Evolutionary conservation across 2,329 filamentous ascomycete genomes (phyloP).

Genomic region (Colletotrichum nymphaeae): DNA sequence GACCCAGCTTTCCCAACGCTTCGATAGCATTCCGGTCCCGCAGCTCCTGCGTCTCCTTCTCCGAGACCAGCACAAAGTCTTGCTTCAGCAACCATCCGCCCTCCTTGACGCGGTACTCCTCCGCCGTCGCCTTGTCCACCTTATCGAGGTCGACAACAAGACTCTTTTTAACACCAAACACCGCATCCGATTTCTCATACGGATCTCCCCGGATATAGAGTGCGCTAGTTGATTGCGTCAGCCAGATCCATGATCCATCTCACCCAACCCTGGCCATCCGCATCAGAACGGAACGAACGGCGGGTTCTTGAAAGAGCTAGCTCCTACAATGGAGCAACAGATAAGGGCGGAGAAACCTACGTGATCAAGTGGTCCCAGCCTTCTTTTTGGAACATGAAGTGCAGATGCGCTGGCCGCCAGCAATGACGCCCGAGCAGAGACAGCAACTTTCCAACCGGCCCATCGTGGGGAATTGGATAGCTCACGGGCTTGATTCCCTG

Average conservation of each 20-base stretch:
- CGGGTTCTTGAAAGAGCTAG: background rate
- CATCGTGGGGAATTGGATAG: conserved; percentile 87
- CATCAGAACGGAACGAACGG: background rate
- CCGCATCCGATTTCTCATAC: conserved; percentile 85
- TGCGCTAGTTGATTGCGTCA: conserved; percentile 60
- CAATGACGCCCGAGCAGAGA: conserved; percentile 76
- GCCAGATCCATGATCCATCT: background rate
- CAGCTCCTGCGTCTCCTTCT: conserved; percentile 75
- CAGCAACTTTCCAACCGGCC: conserved; percentile 82
- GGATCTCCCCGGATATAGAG: conserved; percentile 82
- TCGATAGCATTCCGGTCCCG: conserved; percentile 72
- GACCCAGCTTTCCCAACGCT: conserved; percentile 74
- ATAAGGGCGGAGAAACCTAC: conserved; percentile 61
- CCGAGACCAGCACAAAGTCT: conserved; percentile 82
- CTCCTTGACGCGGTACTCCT: conserved; percentile 72
- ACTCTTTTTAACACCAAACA: conserved; percentile 88
- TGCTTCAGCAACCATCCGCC: conserved; percentile 74
- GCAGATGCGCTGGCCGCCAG: conserved; percentile 82
- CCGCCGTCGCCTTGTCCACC: conserved; percentile 64
- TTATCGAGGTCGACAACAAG: conserved; percentile 73
- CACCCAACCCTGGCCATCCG: background rate
- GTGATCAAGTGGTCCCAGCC: conserved; percentile 86
- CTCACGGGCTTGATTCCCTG: conserved; percentile 85
- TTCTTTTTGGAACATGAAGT: conserved; percentile 88
- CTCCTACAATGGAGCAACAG: background rate